A percentile compares a stretch with the other conserved stretches of the same genome.
These are phyloP conservation scores for Boletus patriciae DNA, from an alignment of 768 basidiomycete species.

Conservation along the genomic window DNA sequence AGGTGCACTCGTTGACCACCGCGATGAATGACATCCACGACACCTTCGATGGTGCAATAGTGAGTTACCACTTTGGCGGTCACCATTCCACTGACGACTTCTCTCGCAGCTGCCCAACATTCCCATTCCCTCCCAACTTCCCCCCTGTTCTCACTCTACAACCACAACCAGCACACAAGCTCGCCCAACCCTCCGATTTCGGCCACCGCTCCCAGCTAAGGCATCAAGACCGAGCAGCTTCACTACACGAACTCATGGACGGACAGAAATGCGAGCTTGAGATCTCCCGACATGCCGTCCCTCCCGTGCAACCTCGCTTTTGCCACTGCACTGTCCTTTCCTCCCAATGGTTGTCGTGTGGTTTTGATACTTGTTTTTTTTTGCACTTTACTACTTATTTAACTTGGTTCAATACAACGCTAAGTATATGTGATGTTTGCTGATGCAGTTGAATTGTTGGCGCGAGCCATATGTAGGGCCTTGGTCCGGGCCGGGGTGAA, in stretches of 20 bases:
- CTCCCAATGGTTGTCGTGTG: too few species aligned
- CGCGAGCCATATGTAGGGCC: too few species aligned
- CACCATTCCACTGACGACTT: slow-evolving; percentile 3
- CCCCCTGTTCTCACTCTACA: slow-evolving; percentile 61
- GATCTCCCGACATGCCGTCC: slow-evolving; percentile 17
- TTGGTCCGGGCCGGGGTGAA: too few species aligned
- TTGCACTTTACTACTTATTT: too few species aligned
- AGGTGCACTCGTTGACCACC: too few species aligned
- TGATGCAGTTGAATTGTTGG: too few species aligned
- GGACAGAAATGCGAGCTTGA: slow-evolving; percentile 55
- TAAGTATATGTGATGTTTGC: too few species aligned
- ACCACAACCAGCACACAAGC: slow-evolving; percentile 23
- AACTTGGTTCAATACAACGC: too few species aligned
- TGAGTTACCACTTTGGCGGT: slow-evolving; percentile 38
- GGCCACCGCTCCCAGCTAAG: slow-evolving; percentile 57
- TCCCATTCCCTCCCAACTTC: slow-evolving; percentile 64
- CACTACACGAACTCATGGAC: slow-evolving; percentile 72
- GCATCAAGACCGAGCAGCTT: slow-evolving; percentile 75
- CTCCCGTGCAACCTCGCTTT: too few species aligned
- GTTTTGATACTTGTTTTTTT: too few species aligned
- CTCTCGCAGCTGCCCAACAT: slow-evolving; percentile 54
- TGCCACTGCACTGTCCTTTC: too few species aligned
- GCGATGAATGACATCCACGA: slow-evolving; percentile 92
- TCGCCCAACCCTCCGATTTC: slow-evolving; percentile 31
- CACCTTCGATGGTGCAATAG: slow-evolving; percentile 80